Evolutionary conservation across 148 eudicot species (phyloP), one percentile per base, ranked within the genome.

Genomic region (Fallopia convolvulus): DNA sequence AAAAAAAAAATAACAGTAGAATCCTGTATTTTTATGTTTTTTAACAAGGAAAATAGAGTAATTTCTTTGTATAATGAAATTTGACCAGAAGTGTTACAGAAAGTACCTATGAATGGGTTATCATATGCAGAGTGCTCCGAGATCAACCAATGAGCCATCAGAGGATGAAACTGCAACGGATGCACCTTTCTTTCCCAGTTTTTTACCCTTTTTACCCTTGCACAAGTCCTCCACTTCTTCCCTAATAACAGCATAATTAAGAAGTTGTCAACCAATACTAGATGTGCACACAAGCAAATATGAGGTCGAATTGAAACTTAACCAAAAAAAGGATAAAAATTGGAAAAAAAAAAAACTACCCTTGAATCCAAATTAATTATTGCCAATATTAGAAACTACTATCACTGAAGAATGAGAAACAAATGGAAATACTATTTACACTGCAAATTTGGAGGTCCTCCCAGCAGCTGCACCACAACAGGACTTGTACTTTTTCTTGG

Each of bases 71-170:
- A 36, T 10, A 39, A 68, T 6, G 20, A 68, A 39, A 14, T 36
- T 14, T 11, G 72, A 36, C 17, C 44, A 68, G 44, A 3, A 68
- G 21, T 6, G 46, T 68, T 15, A 68, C 20, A 39, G 14, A 36
- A 36, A 68, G 42, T 68, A 68, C 72, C 72, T 33, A 36, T 33
- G 72, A 72, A 48, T 9, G 17, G 17, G 76, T 32, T 71, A 65
- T 90, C 85, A 93, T 68, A 93, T 93, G 82, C 98, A 91, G 61
- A 93, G 85, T 68, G 96, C 91, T 76, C 98, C 98, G 81, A 93
- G 81, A 81, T 93, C 96, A 76, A 83, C 88, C 44, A 90, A 81
- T 41, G 79, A 74, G 80, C 74, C 89, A 79, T 88, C 86, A 44
- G 83, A 70, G 41, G 81, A 77, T 42, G 61, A 79, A 71, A 72